A percentile compares a stretch with the other conserved stretches of the same genome.
phyloP scores from a whole-genome alignment of 352 stramenopile genomes.

The Phytophthora brassicae region DNA sequence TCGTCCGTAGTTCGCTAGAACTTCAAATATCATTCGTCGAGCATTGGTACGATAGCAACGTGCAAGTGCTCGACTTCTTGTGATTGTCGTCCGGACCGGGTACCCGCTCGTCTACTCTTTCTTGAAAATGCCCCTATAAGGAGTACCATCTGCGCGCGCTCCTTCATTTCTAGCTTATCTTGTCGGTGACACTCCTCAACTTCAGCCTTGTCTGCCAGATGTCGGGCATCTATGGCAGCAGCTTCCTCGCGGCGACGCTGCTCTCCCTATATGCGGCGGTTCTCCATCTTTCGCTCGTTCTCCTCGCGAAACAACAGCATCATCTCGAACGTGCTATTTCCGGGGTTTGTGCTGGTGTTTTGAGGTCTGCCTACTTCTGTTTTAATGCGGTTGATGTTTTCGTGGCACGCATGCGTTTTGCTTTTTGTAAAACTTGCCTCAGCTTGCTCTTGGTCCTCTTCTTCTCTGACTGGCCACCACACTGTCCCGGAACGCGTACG shows the following conservation, averaged over 20 bases:
- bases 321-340: not conserved
- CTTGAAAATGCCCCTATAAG: conserved; percentile 1
- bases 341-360: not conserved
- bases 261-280: not conserved
- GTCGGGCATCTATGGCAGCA: not conserved
- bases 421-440: conserved; percentile 8
- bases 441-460: not conserved
- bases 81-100: not conserved
- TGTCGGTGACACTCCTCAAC: conserved; percentile 6
- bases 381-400: not conserved
- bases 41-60: not conserved
- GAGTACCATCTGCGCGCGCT: not conserved
- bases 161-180: conserved; percentile 2
- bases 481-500: not conserved
- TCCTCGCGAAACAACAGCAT: conserved; percentile 12
- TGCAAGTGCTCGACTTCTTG: not conserved
- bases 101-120: not conserved
- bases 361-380: not conserved
- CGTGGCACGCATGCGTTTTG: not conserved
- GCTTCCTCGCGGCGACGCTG: not conserved
- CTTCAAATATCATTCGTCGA: not conserved
- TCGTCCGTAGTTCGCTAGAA: not conserved
- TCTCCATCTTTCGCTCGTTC: conserved; percentile 4
- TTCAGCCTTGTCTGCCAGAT: not conserved
- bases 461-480: not conserved